Evolutionary conservation across 2,329 filamentous ascomycete species (phyloP).

Genomic region (Aureobasidium melanogenum): DNA sequence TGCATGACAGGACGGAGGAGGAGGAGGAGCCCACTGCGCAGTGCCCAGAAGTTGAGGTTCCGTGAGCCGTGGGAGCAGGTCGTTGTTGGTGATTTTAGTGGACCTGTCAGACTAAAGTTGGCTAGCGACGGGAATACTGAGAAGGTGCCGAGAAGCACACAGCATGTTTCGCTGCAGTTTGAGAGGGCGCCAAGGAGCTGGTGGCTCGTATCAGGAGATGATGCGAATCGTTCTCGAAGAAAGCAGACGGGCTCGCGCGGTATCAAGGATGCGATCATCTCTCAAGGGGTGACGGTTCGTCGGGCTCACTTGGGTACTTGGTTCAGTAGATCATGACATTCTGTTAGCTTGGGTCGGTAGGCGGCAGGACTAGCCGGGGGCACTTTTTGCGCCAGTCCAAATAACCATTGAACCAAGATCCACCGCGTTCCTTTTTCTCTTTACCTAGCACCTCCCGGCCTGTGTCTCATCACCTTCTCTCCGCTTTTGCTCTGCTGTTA

Average conservation of each 20-base stretch:
- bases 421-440: background rate
- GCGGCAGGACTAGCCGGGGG: constrained; percentile 1
- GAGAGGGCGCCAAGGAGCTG: background rate
- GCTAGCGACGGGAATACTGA: background rate
- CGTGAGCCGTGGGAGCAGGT: background rate
- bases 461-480: background rate
- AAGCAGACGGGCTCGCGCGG: background rate
- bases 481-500: background rate
- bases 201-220: constrained; percentile 1
- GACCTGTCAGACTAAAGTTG: constrained; percentile 7
- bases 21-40: no score
- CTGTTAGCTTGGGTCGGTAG: background rate
- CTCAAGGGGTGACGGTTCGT: background rate
- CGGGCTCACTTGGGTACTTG: background rate
- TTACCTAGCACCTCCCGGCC: background rate
- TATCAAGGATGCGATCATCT: background rate
- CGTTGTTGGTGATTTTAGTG: background rate
- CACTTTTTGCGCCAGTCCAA: background rate
- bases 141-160: background rate
- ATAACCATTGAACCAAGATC: background rate
- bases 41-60: background rate
- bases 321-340: background rate
- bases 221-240: constrained; percentile 1
- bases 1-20: background rate
- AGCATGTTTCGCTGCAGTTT: background rate